These are phyloP conservation scores for Lentinula novae-zelandiae DNA, from an alignment of 1,284 basidiomycete species.

Conservation along the genomic window DNA sequence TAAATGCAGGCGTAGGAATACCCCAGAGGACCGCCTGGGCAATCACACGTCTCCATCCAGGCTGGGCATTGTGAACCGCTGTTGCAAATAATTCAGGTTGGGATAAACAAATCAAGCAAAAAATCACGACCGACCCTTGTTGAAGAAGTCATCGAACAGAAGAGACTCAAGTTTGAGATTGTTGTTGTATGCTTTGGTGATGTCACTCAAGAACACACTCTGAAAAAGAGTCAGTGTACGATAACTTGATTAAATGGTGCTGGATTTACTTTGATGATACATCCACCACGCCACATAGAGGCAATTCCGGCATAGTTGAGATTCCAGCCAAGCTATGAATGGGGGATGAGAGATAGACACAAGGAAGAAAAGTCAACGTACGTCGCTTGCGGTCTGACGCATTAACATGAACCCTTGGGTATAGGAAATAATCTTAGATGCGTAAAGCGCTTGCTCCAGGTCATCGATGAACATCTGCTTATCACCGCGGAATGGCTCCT, in stretches of 20 bases:
- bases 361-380: conserved; percentile 28
- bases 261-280: conserved; percentile 85
- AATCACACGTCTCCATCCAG: conserved; percentile 96
- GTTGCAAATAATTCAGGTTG: conserved; percentile 7
- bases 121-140: conserved; percentile 61
- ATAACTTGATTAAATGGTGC: not conserved
- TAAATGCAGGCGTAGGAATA: conserved; percentile 94
- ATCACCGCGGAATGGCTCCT: conserved; percentile 94
- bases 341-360: not conserved
- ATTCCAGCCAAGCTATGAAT: conserved; percentile 65
- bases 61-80: conserved; percentile 93
- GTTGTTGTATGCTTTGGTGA: conserved; percentile 91
- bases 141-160: conserved; percentile 98
- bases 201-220: conserved; percentile 94
- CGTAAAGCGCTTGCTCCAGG: conserved; percentile 98
- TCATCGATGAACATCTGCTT: conserved; percentile 99
- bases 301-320: conserved; percentile 97
- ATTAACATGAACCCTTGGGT: conserved; percentile 99
- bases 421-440: conserved; percentile 99
- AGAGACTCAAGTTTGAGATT: conserved; percentile 87
- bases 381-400: conserved; percentile 97
- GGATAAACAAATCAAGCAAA: not conserved
- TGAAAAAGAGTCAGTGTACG: conserved; percentile 18
- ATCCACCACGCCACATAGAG: conserved; percentile 99
- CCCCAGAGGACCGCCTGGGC: conserved; percentile 98